phyloP scores from a whole-genome alignment of 2,329 filamentous ascomycete species.

The Lasiodiplodia sp. region DNA sequence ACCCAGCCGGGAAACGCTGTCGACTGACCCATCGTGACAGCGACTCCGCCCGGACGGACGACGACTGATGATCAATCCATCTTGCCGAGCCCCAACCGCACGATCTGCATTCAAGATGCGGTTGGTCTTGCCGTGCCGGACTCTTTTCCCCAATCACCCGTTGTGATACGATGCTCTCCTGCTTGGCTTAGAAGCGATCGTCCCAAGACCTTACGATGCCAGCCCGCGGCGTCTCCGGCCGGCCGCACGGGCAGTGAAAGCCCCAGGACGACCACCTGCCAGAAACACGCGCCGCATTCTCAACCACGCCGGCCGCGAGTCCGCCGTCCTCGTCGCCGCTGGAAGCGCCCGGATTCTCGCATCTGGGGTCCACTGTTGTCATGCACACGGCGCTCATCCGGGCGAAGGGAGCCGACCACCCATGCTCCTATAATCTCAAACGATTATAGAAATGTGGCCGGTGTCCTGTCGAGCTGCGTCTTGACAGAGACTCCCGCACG shows the following conservation, averaged over 20 bases:
- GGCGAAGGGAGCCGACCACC: conserved; percentile 8
- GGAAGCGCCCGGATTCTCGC: not conserved
- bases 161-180: conserved; percentile 20
- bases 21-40: conserved; percentile 24
- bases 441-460: conserved; percentile 8
- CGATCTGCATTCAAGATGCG: conserved; percentile 21
- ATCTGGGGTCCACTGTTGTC: conserved; percentile 9
- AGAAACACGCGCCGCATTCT: conserved; percentile 6
- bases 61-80: conserved; percentile 16
- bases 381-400: conserved; percentile 11
- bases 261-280: not conserved
- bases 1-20: conserved; percentile 11
- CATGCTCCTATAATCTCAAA: conserved; percentile 7
- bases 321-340: not conserved
- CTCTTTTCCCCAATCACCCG: not conserved
- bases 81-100: conserved; percentile 12
- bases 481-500: not conserved
- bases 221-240: not conserved
- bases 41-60: conserved; percentile 5
- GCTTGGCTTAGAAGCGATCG: conserved; percentile 23
- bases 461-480: not conserved
- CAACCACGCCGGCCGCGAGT: not conserved
- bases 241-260: conserved; percentile 8
- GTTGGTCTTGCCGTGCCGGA: conserved; percentile 14
- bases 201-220: conserved; percentile 8